Evolutionary conservation across 1,284 basidiomycete genomes (phyloP).

Genomic region (Ustilago hordei): DNA sequence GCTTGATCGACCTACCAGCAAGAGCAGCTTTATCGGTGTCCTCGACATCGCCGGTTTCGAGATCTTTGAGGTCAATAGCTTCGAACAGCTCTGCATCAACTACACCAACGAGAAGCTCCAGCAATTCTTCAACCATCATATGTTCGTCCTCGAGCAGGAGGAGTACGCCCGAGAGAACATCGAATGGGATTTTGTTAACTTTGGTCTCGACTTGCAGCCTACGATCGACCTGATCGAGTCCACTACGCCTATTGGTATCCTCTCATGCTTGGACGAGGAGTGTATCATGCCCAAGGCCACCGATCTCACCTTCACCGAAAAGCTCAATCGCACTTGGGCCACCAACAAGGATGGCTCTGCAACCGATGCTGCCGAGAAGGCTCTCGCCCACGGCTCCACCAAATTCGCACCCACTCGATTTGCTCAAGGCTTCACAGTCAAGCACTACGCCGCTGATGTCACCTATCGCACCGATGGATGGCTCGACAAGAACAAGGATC

Average conservation of each 20-base stretch:
- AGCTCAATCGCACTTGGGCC: constrained; percentile 73
- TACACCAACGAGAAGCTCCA: constrained; percentile 81
- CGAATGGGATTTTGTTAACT: constrained; percentile 98
- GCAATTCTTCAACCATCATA: constrained; percentile 86
- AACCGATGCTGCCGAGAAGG: constrained; percentile 53
- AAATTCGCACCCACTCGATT: constrained; percentile 92
- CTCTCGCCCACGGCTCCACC: constrained; percentile 70
- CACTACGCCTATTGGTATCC: constrained; percentile 80
- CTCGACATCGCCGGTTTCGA: constrained; percentile 99
- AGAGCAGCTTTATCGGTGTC: constrained; percentile 96
- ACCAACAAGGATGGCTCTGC: constrained; percentile 62
- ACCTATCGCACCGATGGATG: constrained; percentile 96
- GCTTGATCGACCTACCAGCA: constrained; percentile 86
- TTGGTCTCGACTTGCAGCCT: constrained; percentile 95
- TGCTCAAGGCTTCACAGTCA: constrained; percentile 90
- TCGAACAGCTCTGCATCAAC: constrained; percentile 99
- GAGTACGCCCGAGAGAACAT: constrained; percentile 97
- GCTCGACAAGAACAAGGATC: constrained; percentile 99
- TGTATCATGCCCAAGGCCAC: constrained; percentile 99
- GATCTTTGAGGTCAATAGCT: constrained; percentile 77
- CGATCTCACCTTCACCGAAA: constrained; percentile 93
- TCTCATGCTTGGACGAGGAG: constrained; percentile 95
- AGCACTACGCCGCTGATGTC: constrained; percentile 96
- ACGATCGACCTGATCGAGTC: constrained; percentile 98
- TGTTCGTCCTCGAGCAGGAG: constrained; percentile 99